These are phyloP conservation scores for Asterophora parasitica DNA, from an alignment of 768 basidiomycete species.

Conservation along the genomic window DNA sequence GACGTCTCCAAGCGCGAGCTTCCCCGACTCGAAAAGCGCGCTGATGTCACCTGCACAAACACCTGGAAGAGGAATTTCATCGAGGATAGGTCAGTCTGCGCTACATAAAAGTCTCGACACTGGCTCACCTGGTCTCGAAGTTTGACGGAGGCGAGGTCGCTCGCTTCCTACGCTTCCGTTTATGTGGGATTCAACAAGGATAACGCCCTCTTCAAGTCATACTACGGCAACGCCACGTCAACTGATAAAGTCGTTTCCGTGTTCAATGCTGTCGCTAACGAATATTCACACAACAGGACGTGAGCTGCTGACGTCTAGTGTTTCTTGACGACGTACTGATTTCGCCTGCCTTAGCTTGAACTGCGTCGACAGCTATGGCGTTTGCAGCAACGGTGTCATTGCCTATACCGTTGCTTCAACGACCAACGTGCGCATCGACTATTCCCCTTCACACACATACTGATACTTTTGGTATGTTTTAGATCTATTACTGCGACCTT, in stretches of 20 bases:
- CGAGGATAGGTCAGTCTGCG: constrained; percentile 27
- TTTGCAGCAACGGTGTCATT: constrained; percentile 35
- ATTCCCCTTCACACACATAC: too few species aligned
- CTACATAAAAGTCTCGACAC: not conserved
- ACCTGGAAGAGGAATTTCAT: constrained; percentile 34
- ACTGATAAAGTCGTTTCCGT: constrained; percentile 30
- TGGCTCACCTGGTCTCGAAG: constrained; percentile 12
- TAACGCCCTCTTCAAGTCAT: constrained; percentile 34
- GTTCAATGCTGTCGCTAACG: constrained; percentile 35
- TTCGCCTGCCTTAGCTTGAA: constrained; percentile 25
- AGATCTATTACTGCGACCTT: constrained; percentile 44
- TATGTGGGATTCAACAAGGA: constrained; percentile 35
- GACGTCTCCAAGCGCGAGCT: constrained; percentile 32
- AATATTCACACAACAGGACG: constrained; percentile 36
- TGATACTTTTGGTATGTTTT: not conserved
- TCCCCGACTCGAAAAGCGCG: constrained; percentile 29
- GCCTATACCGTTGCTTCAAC: constrained; percentile 42
- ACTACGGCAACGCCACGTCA: constrained; percentile 32
- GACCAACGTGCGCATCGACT: constrained; percentile 30
- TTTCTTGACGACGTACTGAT: not conserved
- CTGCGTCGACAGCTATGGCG: constrained; percentile 36
- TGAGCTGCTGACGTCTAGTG: constrained; percentile 14
- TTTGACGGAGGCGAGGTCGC: constrained; percentile 36
- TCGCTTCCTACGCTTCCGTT: constrained; percentile 27
- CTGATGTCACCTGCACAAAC: constrained; percentile 33